phyloP scores from a whole-genome alignment of 768 basidiomycete species.

The Phallus indusiatus region DNA sequence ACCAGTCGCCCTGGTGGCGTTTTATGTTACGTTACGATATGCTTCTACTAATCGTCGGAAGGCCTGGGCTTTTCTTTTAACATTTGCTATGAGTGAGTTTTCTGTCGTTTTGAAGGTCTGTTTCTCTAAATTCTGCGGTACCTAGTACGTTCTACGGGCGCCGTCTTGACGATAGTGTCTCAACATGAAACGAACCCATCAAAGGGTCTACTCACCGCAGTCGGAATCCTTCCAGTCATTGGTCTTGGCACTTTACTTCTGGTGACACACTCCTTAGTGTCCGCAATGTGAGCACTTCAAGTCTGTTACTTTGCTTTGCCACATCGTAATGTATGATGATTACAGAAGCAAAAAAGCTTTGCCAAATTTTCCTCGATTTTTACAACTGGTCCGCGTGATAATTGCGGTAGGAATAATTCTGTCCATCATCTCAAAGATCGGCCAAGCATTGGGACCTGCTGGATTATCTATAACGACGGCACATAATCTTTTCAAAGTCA shows the following conservation, averaged over 20 bases:
- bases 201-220: constrained; percentile 39
- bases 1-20: constrained; percentile 39
- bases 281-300: constrained; percentile 23
- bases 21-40: constrained; percentile 41
- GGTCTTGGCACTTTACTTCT: constrained; percentile 32
- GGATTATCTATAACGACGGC: constrained; percentile 13
- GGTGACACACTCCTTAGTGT: constrained; percentile 27
- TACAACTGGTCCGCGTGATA: constrained; percentile 1
- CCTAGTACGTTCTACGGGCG: constrained; percentile 49
- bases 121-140: neutral
- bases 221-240: constrained; percentile 33
- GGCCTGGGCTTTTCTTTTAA: constrained; percentile 56
- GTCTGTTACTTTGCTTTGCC: neutral
- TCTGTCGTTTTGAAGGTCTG: neutral
- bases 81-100: constrained; percentile 48
- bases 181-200: constrained; percentile 20
- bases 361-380: neutral
- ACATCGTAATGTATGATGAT: neutral
- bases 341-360: neutral
- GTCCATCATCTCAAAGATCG: constrained; percentile 23
- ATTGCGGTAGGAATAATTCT: constrained; percentile 23
- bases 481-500: constrained; percentile 23
- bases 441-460: constrained; percentile 9
- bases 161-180: constrained; percentile 46
- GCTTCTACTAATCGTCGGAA: constrained; percentile 42